Evolutionary conservation across 352 stramenopile genomes (phyloP), one percentile per base, ranked within the genome.

Genomic region (Albugo candida): DNA sequence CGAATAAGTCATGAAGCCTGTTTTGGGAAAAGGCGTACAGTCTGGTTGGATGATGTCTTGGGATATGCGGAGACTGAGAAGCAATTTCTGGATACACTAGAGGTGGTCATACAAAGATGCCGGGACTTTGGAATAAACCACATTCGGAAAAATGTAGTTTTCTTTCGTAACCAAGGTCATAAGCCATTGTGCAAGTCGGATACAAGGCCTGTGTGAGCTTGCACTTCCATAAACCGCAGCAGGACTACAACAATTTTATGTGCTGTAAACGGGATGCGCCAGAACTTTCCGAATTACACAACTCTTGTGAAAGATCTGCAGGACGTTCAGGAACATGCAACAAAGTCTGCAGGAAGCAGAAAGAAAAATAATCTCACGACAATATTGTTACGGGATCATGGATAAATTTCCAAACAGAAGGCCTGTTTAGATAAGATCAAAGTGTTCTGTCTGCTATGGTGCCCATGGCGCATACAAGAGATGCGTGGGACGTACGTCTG

Each of bases 91-190:
- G 4, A 51, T n/a, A 27, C 67, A 0, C 36, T 45, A 11, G n/a
- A 52, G 5, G 41, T 56, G 24, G 34, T 67, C 1, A 14, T 11
- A 0, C 21, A 38, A 0, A 66, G 59, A 20, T 16, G 24, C 8
- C 24, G 8, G 17, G 1, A 47, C 13, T 68, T 47, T 20, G 64
- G 55, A 5, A 18, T 67, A 1, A 72, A 42, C 20, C 68, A 5
- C 48, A 66, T 44, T 51, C 54, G 1, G 52, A 41, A 13, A 65
- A 70, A 43, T 69, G 60, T 20, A 0, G 35, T n/a, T 61, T 73
- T 19, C 59, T 36, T 14, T 20, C 0, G 40, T 0, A 19, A 31
- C 3, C 3, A 8, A 31, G 24, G 3, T 3, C 8, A 31, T 31
- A 8, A 31, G 18, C 0, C 58, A 68, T 17, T 56, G 27, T 34